These are phyloP conservation scores for Trichoderma sp. DNA, from an alignment of 2,329 filamentous ascomycete species.

Conservation along the genomic window DNA sequence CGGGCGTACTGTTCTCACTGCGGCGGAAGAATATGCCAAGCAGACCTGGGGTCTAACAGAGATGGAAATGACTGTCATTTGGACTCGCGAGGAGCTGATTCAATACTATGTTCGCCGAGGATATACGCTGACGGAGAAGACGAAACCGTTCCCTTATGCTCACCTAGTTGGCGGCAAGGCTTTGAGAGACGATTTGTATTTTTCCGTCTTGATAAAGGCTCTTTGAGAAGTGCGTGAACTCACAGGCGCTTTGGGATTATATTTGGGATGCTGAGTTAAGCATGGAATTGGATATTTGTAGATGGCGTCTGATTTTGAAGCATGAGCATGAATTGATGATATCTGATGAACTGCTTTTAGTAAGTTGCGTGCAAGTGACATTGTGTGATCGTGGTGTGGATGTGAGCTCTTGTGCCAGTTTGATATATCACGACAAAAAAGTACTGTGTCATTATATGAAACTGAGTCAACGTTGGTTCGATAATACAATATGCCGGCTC, in stretches of 20 bases:
- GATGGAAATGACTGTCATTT: conserved; percentile 47
- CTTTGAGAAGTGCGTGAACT: conserved; percentile 17
- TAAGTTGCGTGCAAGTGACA: not conserved
- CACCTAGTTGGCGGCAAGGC: conserved; percentile 36
- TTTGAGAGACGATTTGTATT: conserved; percentile 44
- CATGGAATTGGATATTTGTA: not conserved
- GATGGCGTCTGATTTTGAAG: not conserved
- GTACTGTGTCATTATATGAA: not conserved
- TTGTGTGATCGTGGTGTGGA: too few species aligned
- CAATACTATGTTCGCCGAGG: conserved; percentile 45
- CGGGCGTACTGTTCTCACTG: conserved; percentile 39
- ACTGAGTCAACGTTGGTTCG: not conserved
- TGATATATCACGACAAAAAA: not conserved
- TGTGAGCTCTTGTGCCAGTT: not conserved
- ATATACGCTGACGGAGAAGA: conserved; percentile 40
- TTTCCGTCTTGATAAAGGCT: conserved; percentile 41
- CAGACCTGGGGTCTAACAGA: conserved; percentile 20
- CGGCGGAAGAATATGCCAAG: conserved; percentile 40
- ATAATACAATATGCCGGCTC: not conserved
- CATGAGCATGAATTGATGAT: not conserved
- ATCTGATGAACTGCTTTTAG: not conserved
- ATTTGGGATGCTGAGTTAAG: not conserved
- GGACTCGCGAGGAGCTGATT: conserved; percentile 42
- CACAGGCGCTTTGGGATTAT: not conserved
- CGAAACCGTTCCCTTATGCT: conserved; percentile 42